Conservation (phyloP, 73 alveolate genomes). For the Uronychia binucleata region DNA sequence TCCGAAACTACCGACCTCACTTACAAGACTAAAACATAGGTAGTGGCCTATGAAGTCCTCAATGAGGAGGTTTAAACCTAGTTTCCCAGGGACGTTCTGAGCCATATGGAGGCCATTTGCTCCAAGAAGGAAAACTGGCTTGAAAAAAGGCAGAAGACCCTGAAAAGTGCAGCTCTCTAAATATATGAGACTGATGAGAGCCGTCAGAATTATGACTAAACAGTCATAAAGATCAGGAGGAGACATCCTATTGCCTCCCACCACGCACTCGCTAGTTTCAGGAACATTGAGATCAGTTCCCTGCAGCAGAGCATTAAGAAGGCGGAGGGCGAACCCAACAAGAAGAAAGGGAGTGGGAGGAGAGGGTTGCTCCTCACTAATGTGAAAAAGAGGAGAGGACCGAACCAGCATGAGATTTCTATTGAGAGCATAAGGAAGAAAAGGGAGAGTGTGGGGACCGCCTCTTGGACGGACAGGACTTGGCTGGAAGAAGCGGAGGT, state of each 20-base stretch:
- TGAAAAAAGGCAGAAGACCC: background rate
- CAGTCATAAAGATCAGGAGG: background rate
- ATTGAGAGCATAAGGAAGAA: background rate
- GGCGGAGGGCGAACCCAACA: background rate
- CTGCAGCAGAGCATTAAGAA: background rate
- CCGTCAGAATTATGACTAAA: background rate
- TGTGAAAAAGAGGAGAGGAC: background rate
- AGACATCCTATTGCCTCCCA: background rate
- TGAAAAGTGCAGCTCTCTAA: background rate
- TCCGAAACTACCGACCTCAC: background rate
- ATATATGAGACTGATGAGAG: background rate
- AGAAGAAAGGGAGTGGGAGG: too few relatives aligned
- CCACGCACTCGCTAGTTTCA: background rate
- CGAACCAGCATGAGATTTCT: background rate
- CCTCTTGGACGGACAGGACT: background rate
- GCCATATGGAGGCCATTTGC: background rate
- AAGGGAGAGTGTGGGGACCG: background rate
- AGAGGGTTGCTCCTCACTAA: background rate
- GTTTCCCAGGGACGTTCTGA: background rate
- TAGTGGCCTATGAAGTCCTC: background rate
- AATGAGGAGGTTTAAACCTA: background rate
- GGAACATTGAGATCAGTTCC: background rate
- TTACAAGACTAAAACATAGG: background rate
- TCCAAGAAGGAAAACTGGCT: background rate
- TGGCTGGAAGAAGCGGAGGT: background rate